Evolutionary conservation across 2,329 filamentous ascomycete genomes (phyloP), one percentile per base, ranked within the genome.

Genomic region (Pseudogymnoascus sp.): DNA sequence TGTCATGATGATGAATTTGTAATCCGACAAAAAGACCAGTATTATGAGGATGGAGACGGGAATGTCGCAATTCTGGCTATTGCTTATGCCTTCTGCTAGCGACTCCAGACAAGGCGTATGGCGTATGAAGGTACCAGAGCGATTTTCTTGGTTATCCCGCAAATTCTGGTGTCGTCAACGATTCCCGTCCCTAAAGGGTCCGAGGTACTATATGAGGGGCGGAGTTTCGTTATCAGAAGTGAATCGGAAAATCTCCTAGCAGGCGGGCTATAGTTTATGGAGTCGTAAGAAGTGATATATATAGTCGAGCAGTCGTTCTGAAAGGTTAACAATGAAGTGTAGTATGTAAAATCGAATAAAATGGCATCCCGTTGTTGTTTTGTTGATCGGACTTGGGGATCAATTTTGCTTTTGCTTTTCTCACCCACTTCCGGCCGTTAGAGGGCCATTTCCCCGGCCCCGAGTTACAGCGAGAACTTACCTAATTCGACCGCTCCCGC

Each of bases 1-100:
- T 78, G 90, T 90, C 80, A 82, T 86, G 71, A 65, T 73, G 70
- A 26, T 40, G 57, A 40, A 54, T 54, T 54, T 54, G 47, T 54
- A 54, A 54, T 54, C 47, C 47, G 13, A 54, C 47, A 54, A 54
- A 44, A 44, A 35, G 47, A 54, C 47, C 29, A 54, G 47, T 54
- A 54, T 54, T 54, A 54, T 54, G 47, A 33, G 29, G 47, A 54
- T 54, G 29, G 47, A 11, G 47, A 54, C 47, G n/a, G 47, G 11
- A 15, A 54, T 54, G 47, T 54, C 47, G 47, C 47, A 54, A 54
- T 35, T 54, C 47, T 54, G 47, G n/a, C 21, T n/a, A 54, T 33
- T 54, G 47, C 47, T 54, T 54, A 54, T 54, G 47, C 29, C 47
- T 54, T 54, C 31, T 54, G 15, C 47, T 54, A 54, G 47, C 47